Conservation (phyloP, 768 basidiomycete species). For the Terana coerulea region DNA sequence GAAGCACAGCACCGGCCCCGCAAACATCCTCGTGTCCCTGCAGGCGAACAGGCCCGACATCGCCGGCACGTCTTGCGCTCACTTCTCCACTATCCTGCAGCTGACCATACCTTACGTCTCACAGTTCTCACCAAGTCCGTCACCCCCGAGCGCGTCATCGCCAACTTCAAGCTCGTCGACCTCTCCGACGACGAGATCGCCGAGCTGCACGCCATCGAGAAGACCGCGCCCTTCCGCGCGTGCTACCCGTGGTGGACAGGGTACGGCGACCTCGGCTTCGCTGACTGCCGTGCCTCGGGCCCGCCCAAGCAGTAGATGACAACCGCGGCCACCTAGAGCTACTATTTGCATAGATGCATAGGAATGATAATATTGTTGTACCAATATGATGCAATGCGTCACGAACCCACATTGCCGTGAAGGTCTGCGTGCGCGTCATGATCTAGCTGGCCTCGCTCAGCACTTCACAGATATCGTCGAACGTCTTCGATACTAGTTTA, state of each 20-base stretch:
- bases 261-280: constrained; percentile 60
- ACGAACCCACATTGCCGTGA: no score
- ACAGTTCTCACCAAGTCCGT: constrained; percentile 76
- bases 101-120: constrained; percentile 9
- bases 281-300: constrained; percentile 36
- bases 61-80: constrained; percentile 34
- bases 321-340: no score
- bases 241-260: constrained; percentile 65
- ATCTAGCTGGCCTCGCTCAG: no score
- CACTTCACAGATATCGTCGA: no score
- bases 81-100: constrained; percentile 10
- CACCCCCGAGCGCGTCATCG: constrained; percentile 59
- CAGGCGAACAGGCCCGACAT: constrained; percentile 66
- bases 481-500: no score
- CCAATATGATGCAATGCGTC: no score
- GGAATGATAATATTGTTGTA: no score
- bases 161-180: constrained; percentile 58
- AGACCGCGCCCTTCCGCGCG: constrained; percentile 59
- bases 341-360: no score
- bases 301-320: constrained; percentile 14
- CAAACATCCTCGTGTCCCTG: constrained; percentile 68
- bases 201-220: constrained; percentile 55
- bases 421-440: no score
- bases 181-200: constrained; percentile 57
- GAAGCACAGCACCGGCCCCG: constrained; percentile 53